Conservation (phyloP, 2,329 filamentous ascomycete species). For the Talaromyces sp. region DNA sequence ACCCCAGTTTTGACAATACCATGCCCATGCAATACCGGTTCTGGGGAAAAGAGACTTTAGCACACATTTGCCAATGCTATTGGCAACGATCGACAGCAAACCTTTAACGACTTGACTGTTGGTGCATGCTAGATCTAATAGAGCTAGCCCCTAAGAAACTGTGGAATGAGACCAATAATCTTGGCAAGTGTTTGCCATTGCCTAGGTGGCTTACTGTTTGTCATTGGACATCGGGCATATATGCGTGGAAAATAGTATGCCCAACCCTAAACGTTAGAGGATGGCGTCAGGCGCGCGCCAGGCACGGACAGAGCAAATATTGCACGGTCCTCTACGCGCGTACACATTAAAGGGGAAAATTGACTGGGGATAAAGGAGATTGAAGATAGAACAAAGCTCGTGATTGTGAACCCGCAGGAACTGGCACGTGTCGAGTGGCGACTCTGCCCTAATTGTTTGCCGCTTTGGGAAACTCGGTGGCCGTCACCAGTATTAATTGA, state of each 20-base stretch:
- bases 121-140: not conserved
- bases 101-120: not conserved
- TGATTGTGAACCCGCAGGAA: not conserved
- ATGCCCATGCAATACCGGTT: too few species aligned
- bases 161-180: not conserved
- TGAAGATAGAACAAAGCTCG: not conserved
- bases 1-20: not conserved
- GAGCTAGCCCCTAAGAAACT: not conserved
- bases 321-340: not conserved
- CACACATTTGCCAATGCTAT: not conserved
- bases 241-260: constrained; percentile 17
- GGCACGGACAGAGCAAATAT: not conserved
- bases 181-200: not conserved
- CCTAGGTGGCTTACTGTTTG: constrained; percentile 9
- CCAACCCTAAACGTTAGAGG: not conserved
- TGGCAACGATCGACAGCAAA: not conserved
- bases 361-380: not conserved
- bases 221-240: constrained; percentile 23
- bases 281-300: not conserved
- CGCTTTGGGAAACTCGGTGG: not conserved
- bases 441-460: not conserved
- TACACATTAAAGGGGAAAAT: not conserved
- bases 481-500: not conserved
- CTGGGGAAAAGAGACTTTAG: not conserved
- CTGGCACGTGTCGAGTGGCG: not conserved